phyloP scores from a whole-genome alignment of 163 green algal genomes.

The Scenedesmus sp. region DNA sequence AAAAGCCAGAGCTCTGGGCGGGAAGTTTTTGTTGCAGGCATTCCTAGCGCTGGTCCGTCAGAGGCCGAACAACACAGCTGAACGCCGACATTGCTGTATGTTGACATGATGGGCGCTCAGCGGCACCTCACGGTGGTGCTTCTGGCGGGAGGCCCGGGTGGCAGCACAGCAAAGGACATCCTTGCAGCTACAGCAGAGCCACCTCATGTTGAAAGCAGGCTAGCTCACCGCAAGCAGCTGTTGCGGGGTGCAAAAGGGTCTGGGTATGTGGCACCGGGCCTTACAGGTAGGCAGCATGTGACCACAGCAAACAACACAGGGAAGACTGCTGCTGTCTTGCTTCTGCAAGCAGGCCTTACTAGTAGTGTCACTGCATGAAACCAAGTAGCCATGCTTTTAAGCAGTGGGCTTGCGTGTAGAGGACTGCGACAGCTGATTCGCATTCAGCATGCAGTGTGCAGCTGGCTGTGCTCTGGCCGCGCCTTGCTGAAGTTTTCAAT shows the following conservation, averaged over 20 bases:
- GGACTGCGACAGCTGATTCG: too few species aligned
- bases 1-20: too few species aligned
- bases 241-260: neutral
- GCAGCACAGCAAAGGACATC: slow-evolving; percentile 10
- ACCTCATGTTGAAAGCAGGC: neutral
- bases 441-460: too few species aligned
- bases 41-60: too few species aligned
- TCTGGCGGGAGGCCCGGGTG: neutral
- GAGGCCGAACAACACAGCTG: too few species aligned
- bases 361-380: too few species aligned
- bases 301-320: neutral
- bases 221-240: neutral
- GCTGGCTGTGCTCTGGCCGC: too few species aligned
- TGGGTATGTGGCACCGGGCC: neutral
- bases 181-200: neutral
- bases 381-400: too few species aligned
- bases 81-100: neutral
- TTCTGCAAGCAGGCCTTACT: too few species aligned
- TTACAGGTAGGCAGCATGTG: neutral
- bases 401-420: too few species aligned
- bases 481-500: too few species aligned
- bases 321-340: neutral
- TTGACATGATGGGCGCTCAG: neutral
- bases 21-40: too few species aligned
- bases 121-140: neutral